Evolutionary conservation across 768 basidiomycete species (phyloP), one percentile per base, ranked within the genome.

Genomic region (Kwoniella sp.): DNA sequence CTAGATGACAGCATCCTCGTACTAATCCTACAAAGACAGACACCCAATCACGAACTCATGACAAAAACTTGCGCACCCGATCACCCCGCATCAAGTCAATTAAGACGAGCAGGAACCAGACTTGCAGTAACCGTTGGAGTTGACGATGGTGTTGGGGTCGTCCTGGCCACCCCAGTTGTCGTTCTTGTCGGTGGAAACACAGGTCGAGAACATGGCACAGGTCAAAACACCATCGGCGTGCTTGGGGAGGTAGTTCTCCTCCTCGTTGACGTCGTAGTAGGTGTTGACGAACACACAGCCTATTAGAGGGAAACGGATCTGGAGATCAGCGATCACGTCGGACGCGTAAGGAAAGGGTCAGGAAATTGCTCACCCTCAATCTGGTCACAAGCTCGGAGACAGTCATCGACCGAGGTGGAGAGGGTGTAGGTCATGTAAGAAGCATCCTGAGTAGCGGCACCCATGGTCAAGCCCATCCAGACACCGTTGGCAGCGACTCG

Each of bases 341-440:
- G 28, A 29, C 17, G 20, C 29, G 52, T 26, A 4, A 15, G 28
- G 26, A 30, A 25, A 28, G 3, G 23, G 29, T 28, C 29, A 12
- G 28, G 56, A 58, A n/a, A 41, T 12, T 0, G 47, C 52, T 54
- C 60, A 63, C 69, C 65, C 52, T 66, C 67, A 45, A 73, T 68
- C 31, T 61, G 30, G 62, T 66, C 60, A 61, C 72, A 73, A 28
- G 72, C 72, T n/a, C 41, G 52, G 25, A 73, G 65, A 58, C 72
- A 73, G 59, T 70, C 69, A 52, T 66, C 66, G 52, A 73, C 64
- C 8, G 63, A 61, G 58, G 60, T 68, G 31, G 72, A 54, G 38
- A 73, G 72, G 26, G 72, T 73, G 69, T 73, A 73, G 58, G 72
- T 73, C 72, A 73, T 70, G 72, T 73, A 73, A 17, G 63, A 66